Base-by-base conservation (phyloP, 805 yeast species). In the Diddensiella santjacobensis region DNA sequence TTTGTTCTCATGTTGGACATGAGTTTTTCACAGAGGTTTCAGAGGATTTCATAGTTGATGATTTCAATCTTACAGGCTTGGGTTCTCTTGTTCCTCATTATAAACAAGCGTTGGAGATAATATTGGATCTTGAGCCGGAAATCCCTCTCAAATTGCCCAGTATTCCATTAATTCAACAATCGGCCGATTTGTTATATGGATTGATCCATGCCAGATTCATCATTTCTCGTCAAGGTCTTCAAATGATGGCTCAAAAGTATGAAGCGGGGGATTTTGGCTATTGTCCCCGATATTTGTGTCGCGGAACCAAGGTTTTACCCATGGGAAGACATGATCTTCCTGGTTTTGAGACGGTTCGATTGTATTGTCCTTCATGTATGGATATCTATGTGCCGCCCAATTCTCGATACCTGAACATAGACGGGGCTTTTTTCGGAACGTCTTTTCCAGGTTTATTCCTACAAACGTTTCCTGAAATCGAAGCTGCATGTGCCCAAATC, bases 351-450 rank as follows among this genome's bases (percentile, higher is more conserved):
- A 87, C 97, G 0, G 96, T 93, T 39, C 71, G 97, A 56, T 74
- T 93, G 42, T 93, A 83, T 65, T 93, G 99, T 69, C 97, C 99
- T 1, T 83, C 91, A 63, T 93, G 99, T 68, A 80, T 83, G 62
- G 99, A 93, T 61, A 74, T 91, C 36, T 93, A 93, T 66, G 69
- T 88, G 44, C 98, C 98, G 1, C 80, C 84, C 48, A 83, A 89
- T 48, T 81, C 90, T n/a, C 74, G 96, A 53, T 90, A 87, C 66
- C 71, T 86, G 49, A 87, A 87, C 61, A 79, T 93, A 38, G 99
- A 93, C 67, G 99, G 99, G 3, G 96, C 98, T 0, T 93, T 84
- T 61, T 93, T 95, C 71, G 98, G 99, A 3, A 88, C 98, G 0
- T 83, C 95, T 30, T 93, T 93, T 70, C 93, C 96, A 0, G 97